Base-by-base conservation (phyloP, 495 filamentous ascomycete genomes). In the Podospora tetraspora region DNA sequence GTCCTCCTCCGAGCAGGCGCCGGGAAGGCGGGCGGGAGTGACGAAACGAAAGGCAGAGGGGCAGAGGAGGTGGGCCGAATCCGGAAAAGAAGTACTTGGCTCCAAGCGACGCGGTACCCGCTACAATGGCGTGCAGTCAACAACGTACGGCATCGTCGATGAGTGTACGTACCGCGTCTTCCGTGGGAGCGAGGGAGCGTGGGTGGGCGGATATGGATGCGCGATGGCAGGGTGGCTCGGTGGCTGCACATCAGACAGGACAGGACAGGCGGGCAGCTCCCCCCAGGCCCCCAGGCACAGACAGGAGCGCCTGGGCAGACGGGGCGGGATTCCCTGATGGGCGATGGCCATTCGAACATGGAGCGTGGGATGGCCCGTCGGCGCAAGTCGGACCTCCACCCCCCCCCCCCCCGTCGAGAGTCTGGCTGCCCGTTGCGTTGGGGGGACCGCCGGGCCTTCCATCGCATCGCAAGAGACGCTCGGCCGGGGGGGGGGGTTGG, bases 11-110 rank as follows among this genome's bases (percentile, higher is more conserved):
- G 43, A 52, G 57, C 27, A 66, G 52, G 59, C 63, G 32, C 56
- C 56, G 67, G 67, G 57, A 73, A 57, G 68, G 57, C 61, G 34
- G 66, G 69, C 32, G 30, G 30, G 66, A 70, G 69, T 73, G 74
- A 74, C 75, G 71, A 75, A 75, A 73, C 66, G 60, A 67, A 32
- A 22, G 43, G 16, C 43, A 52, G 43, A 65, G 9, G 25, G 43
- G 43, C 43, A 52, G 43, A 65, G 3, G 25, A 58, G 71, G 65
- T 63, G 60, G 71, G 59, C 68, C 73, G 64, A 68, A 71, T 71
- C 68, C 70, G 73, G 71, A 67, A 61, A 66, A 22, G 68, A 71
- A 64, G 62, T 62, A 67, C 69, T 62, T 59, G 64, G 56, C 29
- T 57, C 57, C 66, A 68, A 59, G 65, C 60, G 67, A 21, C 32